Base-by-base conservation (phyloP, 805 yeast species). In the Pichia membranifaciens region DNA sequence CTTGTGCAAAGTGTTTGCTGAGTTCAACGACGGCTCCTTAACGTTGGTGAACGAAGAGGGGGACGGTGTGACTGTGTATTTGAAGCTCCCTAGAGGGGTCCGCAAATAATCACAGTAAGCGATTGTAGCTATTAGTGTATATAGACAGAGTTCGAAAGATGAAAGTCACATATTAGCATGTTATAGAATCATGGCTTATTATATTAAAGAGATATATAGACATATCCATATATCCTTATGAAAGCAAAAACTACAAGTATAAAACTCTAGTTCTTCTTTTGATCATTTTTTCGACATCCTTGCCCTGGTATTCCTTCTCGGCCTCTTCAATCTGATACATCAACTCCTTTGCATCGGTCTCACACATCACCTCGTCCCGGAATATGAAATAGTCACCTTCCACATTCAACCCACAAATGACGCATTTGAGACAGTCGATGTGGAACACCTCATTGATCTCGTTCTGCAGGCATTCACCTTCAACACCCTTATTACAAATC, bases 401-500 rank as follows among this genome's bases (percentile, higher is more conserved):
- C 44, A 85, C 84, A 7, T 57, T 53, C 2, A 58, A 54, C 7
- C 67, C 59, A 67, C 98, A 90, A 36, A 71, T 68, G 41, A 67
- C 61, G 66, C 98, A 91, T 43, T 66, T 70, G 56, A 90, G 72
- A 63, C 98, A 91, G 20, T 71, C 64, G 6, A 75, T 66, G 61
- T 91, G 98, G 72, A 87, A 90, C 48, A 88, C 75, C 54, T 83
- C 84, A 38, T 70, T 66, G 31, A 77, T 64, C 57, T 83, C 89
- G 56, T 81, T 84, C 58, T 87, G 96, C 37, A 91, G 73, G 64
- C 98, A 91, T 61, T 79, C 80, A 4, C 98, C 98, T 62, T 91
- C 96, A 41, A 93, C 87, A 28, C 95, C 96, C 4, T 57, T 55
- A 12, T 75, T 71, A 64, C 99, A 91, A 15, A 72, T 66, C 41